Base-by-base conservation (phyloP, 371 early-diverging fungal genomes). In the Chytridiales sp. region DNA sequence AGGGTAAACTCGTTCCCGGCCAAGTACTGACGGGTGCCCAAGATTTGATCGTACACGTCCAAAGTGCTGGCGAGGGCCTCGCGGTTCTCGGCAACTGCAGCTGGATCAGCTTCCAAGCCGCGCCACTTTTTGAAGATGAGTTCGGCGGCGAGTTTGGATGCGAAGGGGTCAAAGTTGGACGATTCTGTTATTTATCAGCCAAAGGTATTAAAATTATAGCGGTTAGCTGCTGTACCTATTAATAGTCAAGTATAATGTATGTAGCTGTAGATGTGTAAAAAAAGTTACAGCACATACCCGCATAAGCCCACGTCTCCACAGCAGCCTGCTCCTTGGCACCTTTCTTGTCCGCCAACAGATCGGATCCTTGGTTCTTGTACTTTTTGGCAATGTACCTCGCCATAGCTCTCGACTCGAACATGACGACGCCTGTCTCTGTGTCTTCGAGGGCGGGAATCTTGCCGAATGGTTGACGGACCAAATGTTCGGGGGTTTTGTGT, bases 381-480 rank as follows among this genome's bases (percentile, higher is more conserved):
- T 29, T 9, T 1, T 48, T 41, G 21, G 32, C 41, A 34, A 59
- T 34, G 42, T 59, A 59, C 42, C 51, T 48, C 5, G 34, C 61
- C 21, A 60, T 51, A 4, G 61, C 61, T 24, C 61, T 39, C 22
- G 61, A 60, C 32, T 60, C 61, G 34, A 30, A 57, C 19, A 47
- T 9, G 21, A 46, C 13, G 57, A 17, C 5, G 32, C 41, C 41
- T 22, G n/a, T 24, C 21, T 42, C 59, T 8, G 38, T 38, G 59
- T 59, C 41, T 41, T 59, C 59, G 42, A 59, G 59, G 21, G 42
- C 48, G 21, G 59, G 59, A 24, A 59, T 42, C 42, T 50, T 48
- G 49, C 59, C 59, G 51, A 59, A 59, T 11, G 59, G 59, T 34
- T 49, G 48, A 40, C 42, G 49, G 31, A 42, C 51, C 31, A 59